phyloP scores from a whole-genome alignment of 495 filamentous ascomycete genomes.

The Hypomontagnella monticulosa region DNA sequence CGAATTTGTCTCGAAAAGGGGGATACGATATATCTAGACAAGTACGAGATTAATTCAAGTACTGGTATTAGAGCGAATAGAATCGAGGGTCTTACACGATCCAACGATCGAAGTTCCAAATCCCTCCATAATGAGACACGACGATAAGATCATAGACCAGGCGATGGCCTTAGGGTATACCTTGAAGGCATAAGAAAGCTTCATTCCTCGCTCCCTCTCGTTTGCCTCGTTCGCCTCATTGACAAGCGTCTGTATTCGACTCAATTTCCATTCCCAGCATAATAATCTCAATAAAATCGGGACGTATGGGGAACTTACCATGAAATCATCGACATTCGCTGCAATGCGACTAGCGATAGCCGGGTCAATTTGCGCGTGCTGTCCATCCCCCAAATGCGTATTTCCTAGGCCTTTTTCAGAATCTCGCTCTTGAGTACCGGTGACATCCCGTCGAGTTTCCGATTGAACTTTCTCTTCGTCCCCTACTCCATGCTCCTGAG shows the following conservation, averaged over 20 bases:
- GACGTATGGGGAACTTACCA: conserved; percentile 29
- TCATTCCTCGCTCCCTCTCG: conserved; percentile 49
- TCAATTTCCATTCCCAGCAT: conserved; percentile 1
- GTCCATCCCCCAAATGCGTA: not conserved
- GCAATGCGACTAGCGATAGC: conserved; percentile 45
- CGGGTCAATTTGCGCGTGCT: conserved; percentile 42
- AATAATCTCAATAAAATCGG: not conserved
- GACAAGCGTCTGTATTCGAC: conserved; percentile 40
- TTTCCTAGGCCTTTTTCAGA: conserved; percentile 33
- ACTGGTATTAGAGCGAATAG: not conserved
- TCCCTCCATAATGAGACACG: conserved; percentile 63
- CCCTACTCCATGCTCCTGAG: conserved; percentile 2
- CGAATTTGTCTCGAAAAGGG: conserved; percentile 43
- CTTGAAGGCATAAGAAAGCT: conserved; percentile 50
- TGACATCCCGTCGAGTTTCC: conserved; percentile 18
- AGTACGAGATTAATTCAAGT: not conserved
- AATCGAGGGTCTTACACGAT: conserved; percentile 38
- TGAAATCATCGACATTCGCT: conserved; percentile 47
- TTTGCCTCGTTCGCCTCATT: conserved; percentile 48
- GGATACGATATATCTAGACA: conserved; percentile 44
- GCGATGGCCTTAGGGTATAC: conserved; percentile 56
- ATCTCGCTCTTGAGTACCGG: conserved; percentile 22
- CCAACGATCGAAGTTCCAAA: conserved; percentile 55
- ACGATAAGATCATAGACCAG: conserved; percentile 62
- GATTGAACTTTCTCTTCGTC: conserved; percentile 27